These are phyloP conservation scores for Rhodomyrtus tomentosa DNA, from an alignment of 345 rosid genomes.

Conservation along the genomic window DNA sequence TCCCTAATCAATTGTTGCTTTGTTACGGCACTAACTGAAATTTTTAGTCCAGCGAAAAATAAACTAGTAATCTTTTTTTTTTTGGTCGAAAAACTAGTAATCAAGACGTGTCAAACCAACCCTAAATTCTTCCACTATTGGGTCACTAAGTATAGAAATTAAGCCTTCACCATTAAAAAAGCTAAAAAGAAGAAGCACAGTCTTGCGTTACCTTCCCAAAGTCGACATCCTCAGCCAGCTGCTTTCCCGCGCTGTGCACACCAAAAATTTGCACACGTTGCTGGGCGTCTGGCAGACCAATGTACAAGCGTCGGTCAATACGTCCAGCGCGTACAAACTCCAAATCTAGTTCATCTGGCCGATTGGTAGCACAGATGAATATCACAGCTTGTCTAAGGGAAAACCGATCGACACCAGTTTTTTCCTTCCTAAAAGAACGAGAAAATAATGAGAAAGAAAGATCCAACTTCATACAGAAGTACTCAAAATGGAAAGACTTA, in stretches of 20 bases:
- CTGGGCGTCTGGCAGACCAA: slow-evolving; percentile 90
- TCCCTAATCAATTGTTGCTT: neutral
- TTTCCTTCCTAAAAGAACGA: slow-evolving; percentile 52
- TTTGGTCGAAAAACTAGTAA: neutral
- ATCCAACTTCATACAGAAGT: neutral
- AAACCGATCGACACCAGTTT: slow-evolving; percentile 78
- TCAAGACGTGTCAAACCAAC: neutral
- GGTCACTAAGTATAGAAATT: neutral
- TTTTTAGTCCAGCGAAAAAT: neutral
- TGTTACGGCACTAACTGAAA: neutral
- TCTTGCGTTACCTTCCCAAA: slow-evolving; percentile 43
- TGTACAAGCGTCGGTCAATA: slow-evolving; percentile 86
- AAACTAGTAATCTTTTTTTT: neutral
- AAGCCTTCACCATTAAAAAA: neutral
- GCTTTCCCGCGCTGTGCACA: slow-evolving; percentile 83
- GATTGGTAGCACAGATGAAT: slow-evolving; percentile 96
- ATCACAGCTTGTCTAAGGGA: slow-evolving; percentile 94
- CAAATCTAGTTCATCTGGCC: slow-evolving; percentile 90
- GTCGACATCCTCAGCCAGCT: slow-evolving; percentile 77
- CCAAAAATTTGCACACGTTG: slow-evolving; percentile 86
- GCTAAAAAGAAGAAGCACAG: neutral
- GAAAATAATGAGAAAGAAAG: neutral
- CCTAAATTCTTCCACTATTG: neutral
- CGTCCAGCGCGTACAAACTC: slow-evolving; percentile 93
- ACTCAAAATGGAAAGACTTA: neutral